Evolutionary conservation across 352 stramenopile genomes (phyloP).

Genomic region (Phytophthora chlamydospora): DNA sequence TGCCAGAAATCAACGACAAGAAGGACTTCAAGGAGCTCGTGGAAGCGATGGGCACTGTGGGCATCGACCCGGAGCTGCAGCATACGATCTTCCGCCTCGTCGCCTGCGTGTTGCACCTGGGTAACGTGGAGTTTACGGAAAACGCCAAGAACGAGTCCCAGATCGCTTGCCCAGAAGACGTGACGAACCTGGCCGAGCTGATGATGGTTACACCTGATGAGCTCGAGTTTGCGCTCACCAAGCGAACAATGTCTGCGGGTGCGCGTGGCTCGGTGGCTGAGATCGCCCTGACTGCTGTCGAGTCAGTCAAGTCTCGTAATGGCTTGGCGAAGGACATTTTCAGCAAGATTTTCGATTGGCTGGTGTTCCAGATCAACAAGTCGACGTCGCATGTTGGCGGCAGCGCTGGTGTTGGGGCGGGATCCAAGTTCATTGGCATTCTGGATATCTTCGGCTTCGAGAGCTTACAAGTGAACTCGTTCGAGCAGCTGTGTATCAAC

Average conservation of each 20-base stretch:
- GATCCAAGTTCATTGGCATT: slow-evolving; percentile 92
- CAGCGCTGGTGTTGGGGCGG: slow-evolving; percentile 22
- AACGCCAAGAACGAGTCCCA: slow-evolving; percentile 87
- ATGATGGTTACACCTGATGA: slow-evolving; percentile 86
- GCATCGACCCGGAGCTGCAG: slow-evolving; percentile 89
- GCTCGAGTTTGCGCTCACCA: slow-evolving; percentile 90
- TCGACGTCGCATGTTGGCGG: slow-evolving; percentile 77
- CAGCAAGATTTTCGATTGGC: slow-evolving; percentile 96
- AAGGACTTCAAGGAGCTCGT: slow-evolving; percentile 94
- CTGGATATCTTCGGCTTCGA: slow-evolving; percentile 99
- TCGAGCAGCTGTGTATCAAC: slow-evolving; percentile 97
- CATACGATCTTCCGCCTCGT: slow-evolving; percentile 96
- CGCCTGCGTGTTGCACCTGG: slow-evolving; percentile 97
- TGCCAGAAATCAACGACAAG: slow-evolving; percentile 95
- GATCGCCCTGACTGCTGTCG: slow-evolving; percentile 80
- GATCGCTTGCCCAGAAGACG: slow-evolving; percentile 66
- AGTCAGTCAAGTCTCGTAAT: slow-evolving; percentile 92
- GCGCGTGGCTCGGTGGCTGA: slow-evolving; percentile 86
- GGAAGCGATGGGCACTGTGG: slow-evolving; percentile 92
- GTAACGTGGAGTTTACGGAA: slow-evolving; percentile 94
- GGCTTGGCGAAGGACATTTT: slow-evolving; percentile 97
- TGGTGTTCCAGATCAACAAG: slow-evolving; percentile 94
- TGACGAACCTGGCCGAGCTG: slow-evolving; percentile 78
- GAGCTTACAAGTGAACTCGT: slow-evolving; percentile 92
- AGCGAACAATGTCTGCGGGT: slow-evolving; percentile 88